phyloP scores from a whole-genome alignment of 768 basidiomycete genomes.

The Termitomyces sp. region DNA sequence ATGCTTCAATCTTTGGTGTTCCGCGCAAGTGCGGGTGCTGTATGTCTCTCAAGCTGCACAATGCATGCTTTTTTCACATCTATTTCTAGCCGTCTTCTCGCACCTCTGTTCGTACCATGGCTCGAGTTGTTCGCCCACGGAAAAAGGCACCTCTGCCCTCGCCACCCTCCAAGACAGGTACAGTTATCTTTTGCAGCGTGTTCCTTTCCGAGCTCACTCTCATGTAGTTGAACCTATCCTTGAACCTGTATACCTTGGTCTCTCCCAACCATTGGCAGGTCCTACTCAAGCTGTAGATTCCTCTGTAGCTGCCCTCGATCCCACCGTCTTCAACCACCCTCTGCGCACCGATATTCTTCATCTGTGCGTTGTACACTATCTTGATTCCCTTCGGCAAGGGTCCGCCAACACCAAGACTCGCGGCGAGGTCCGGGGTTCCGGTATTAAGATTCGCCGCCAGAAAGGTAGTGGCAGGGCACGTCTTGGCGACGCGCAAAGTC shows the following conservation, averaged over 20 bases:
- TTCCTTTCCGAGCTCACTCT: neutral
- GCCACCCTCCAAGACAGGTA: constrained; percentile 9
- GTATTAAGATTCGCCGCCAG: constrained; percentile 83
- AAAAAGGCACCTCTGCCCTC: neutral
- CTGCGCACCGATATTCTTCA: constrained; percentile 91
- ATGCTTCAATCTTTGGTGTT: constrained; percentile 5
- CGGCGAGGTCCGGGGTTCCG: constrained; percentile 84
- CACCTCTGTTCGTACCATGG: constrained; percentile 7
- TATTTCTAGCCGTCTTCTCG: neutral
- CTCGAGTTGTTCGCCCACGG: constrained; percentile 1
- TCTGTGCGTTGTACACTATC: constrained; percentile 83
- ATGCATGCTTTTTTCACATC: neutral
- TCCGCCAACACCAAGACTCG: constrained; percentile 90
- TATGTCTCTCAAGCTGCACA: neutral
- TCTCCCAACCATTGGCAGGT: constrained; percentile 53
- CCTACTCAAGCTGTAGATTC: constrained; percentile 30
- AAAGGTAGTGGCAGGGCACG: constrained; percentile 91
- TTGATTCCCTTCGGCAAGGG: constrained; percentile 87
- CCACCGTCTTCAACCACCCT: constrained; percentile 83
- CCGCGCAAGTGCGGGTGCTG: neutral
- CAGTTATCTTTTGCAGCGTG: neutral
- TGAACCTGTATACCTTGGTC: constrained; percentile 52
- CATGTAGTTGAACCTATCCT: constrained; percentile 29
- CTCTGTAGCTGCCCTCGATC: constrained; percentile 57
- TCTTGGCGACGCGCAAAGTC: constrained; percentile 82